Evolutionary conservation across 2,329 filamentous ascomycete species (phyloP).

Genomic region (Fusarium ambrosium): DNA sequence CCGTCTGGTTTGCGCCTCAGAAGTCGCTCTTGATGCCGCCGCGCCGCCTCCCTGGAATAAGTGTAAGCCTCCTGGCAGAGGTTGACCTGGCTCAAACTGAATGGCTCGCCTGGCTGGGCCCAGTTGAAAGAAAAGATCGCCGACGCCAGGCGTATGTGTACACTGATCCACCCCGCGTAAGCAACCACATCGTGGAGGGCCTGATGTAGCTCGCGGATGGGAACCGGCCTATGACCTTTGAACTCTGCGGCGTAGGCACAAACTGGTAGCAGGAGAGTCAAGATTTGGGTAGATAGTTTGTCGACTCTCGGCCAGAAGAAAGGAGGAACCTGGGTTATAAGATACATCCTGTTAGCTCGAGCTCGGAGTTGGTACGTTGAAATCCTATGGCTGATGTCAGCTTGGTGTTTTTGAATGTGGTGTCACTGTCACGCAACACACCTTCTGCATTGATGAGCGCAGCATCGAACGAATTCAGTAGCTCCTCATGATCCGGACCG

Average conservation of each 20-base stretch:
- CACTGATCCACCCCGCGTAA: slow-evolving; percentile 49
- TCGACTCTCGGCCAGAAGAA: slow-evolving; percentile 54
- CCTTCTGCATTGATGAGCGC: slow-evolving; percentile 47
- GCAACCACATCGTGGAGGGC: slow-evolving; percentile 49
- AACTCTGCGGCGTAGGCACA: slow-evolving; percentile 37
- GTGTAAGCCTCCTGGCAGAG: slow-evolving; percentile 33
- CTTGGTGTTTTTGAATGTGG: background rate
- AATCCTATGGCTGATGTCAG: slow-evolving; percentile 46
- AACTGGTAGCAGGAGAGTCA: slow-evolving; percentile 44
- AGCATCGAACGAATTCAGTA: slow-evolving; percentile 42
- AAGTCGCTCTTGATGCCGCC: slow-evolving; percentile 11
- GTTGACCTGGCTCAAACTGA: slow-evolving; percentile 39
- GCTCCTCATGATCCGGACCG: slow-evolving; percentile 36
- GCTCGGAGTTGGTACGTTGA: slow-evolving; percentile 45
- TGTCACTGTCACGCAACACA: slow-evolving; percentile 26
- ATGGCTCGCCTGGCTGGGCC: slow-evolving; percentile 48
- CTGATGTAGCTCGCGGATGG: slow-evolving; percentile 37
- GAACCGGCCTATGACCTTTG: slow-evolving; percentile 11
- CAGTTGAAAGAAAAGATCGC: slow-evolving; percentile 46
- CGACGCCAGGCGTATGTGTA: slow-evolving; percentile 44
- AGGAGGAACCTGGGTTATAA: slow-evolving; percentile 39
- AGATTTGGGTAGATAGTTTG: slow-evolving; percentile 39
- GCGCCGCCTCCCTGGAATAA: slow-evolving; percentile 25
- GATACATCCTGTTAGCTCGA: slow-evolving; percentile 43
- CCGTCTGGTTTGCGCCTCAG: background rate